Percentiles rank a stretch among this genome's conserved stretches.
phyloP scores from a whole-genome alignment of 1,139 yeast genomes.

The Kodamaea alishanica region DNA sequence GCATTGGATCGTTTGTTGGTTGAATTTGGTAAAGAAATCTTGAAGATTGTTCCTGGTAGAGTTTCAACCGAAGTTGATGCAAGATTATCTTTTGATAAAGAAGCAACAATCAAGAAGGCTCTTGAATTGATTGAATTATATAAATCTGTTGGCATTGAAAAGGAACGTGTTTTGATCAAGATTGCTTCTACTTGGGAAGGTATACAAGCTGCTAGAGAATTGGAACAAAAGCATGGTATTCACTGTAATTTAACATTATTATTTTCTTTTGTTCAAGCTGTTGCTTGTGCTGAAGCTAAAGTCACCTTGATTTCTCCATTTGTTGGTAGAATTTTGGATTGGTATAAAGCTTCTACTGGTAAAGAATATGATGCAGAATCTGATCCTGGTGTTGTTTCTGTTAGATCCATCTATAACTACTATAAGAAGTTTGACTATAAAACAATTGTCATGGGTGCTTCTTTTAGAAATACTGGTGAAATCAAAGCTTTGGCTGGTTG shows the following conservation, averaged over 20 bases:
- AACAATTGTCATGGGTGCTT: constrained; percentile 99
- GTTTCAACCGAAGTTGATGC: constrained; percentile 99
- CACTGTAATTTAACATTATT: constrained; percentile 95
- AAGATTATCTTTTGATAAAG: constrained; percentile 90
- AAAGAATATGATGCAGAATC: constrained; percentile 73
- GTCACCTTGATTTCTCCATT: constrained; percentile 97
- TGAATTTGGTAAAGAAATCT: constrained; percentile 92
- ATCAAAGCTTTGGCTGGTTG: constrained; percentile 96
- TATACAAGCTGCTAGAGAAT: constrained; percentile 95
- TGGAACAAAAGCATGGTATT: constrained; percentile 84
- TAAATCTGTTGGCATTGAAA: constrained; percentile 75
- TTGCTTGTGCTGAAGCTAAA: constrained; percentile 97
- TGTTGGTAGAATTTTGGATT: constrained; percentile 98
- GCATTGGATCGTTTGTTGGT: constrained; percentile 92
- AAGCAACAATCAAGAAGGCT: constrained; percentile 91
- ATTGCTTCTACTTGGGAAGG: constrained; percentile 99
- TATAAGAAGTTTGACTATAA: constrained; percentile 95
- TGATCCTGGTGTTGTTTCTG: constrained; percentile 97
- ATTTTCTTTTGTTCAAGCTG: constrained; percentile 96
- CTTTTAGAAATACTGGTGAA: constrained; percentile 97
- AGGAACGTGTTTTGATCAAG: constrained; percentile 91
- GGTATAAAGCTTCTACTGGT: constrained; percentile 96
- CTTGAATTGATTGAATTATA: constrained; percentile 80
- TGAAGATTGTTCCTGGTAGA: constrained; percentile 96
- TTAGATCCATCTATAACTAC: constrained; percentile 87